phyloP scores from a whole-genome alignment of 2,329 filamentous ascomycete species.

The Metarhizium brunneum region DNA sequence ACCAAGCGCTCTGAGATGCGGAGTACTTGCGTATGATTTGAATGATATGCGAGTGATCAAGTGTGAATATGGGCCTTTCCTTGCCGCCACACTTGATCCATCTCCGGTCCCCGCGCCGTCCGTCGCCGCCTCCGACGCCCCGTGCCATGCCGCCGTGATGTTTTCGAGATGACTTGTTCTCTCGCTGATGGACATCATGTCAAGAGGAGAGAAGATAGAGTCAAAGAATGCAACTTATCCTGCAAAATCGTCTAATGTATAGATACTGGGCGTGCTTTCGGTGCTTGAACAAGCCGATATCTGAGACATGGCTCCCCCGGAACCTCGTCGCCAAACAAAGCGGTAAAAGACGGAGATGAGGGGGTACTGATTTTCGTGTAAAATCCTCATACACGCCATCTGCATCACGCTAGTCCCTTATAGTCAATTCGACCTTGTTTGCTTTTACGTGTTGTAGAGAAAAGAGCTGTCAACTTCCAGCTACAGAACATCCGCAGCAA shows the following conservation, averaged over 20 bases:
- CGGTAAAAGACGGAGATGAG: not conserved
- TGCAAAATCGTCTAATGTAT: not conserved
- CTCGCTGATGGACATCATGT: not conserved
- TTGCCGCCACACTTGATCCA: not conserved
- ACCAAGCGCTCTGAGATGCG: no score
- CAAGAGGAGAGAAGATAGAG: no score
- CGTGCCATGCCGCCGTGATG: not conserved
- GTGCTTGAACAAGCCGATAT: not conserved
- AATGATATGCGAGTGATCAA: not conserved
- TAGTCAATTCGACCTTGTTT: not conserved
- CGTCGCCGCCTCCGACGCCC: slow-evolving; percentile 1
- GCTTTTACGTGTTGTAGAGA: not conserved
- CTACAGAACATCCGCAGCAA: not conserved
- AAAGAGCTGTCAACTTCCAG: no score
- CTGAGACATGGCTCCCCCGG: not conserved
- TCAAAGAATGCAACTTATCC: no score
- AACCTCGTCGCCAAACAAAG: slow-evolving; percentile 3
- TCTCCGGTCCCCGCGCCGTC: slow-evolving; percentile 5
- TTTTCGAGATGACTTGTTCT: not conserved
- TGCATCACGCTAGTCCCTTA: not conserved
- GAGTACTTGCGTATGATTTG: no score
- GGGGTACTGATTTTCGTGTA: not conserved
- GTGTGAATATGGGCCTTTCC: not conserved
- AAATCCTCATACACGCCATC: not conserved
- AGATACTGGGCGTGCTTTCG: not conserved